Percentiles rank a stretch among this genome's conserved stretches.
Conservation (phyloP, 768 basidiomycete genomes). For the Boletus reticuloceps region DNA sequence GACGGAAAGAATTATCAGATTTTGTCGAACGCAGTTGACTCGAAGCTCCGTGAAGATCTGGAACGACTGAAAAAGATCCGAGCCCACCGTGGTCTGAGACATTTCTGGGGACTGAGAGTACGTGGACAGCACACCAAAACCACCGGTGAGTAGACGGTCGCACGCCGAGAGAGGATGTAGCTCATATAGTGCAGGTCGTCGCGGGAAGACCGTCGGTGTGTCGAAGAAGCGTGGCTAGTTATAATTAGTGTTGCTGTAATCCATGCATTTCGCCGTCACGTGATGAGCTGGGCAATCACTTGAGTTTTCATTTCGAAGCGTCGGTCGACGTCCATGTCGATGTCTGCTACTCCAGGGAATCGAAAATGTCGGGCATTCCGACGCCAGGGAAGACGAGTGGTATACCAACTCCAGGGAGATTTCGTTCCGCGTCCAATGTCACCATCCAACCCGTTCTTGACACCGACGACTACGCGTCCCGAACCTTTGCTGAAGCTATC, state of each 20-base stretch:
- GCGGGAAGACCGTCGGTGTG: slow-evolving; percentile 95
- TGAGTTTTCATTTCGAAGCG: neutral
- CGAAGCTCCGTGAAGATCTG: slow-evolving; percentile 96
- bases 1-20: slow-evolving; percentile 98
- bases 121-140: slow-evolving; percentile 99
- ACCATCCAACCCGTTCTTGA: slow-evolving; percentile 34
- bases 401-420: slow-evolving; percentile 71
- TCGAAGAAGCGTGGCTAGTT: slow-evolving; percentile 79
- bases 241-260: neutral
- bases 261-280: slow-evolving; percentile 15
- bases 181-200: slow-evolving; percentile 60
- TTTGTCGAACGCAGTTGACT: slow-evolving; percentile 94
- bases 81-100: slow-evolving; percentile 90
- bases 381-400: slow-evolving; percentile 45
- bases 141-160: slow-evolving; percentile 59
- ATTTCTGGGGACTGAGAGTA: slow-evolving; percentile 93
- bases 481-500: slow-evolving; percentile 78
- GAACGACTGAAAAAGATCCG: slow-evolving; percentile 99
- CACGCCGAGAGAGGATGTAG: neutral
- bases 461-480: slow-evolving; percentile 57
- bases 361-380: slow-evolving; percentile 42
- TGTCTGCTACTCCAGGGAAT: slow-evolving; percentile 49
- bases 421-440: slow-evolving; percentile 61
- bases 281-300: slow-evolving; percentile 2
- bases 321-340: too few relatives aligned